Conservation (phyloP, 176 grass and related monocot species). For the Microstegium vimineum region DNA sequence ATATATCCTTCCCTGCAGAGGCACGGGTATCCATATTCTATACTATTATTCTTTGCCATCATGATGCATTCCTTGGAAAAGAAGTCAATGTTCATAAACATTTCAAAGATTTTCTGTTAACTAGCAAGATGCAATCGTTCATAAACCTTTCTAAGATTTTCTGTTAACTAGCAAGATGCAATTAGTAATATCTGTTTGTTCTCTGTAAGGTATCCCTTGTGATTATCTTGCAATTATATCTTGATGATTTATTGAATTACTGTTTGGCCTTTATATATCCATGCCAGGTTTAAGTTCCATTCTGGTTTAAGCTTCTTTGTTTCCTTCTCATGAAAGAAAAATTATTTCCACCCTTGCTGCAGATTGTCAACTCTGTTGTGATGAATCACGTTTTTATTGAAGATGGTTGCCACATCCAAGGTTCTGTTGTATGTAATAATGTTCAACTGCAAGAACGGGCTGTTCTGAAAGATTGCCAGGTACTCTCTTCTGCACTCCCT, state of each 20-base stretch:
- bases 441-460: conserved; percentile 95
- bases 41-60: background rate
- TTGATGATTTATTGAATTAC: background rate
- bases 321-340: background rate
- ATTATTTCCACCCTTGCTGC: background rate
- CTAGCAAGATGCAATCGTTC: background rate
- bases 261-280: background rate
- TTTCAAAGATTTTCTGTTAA: background rate
- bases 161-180: background rate
- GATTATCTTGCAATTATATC: background rate
- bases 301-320: background rate
- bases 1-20: background rate
- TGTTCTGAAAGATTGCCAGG: conserved; percentile 96
- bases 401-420: conserved; percentile 91
- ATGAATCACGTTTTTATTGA: conserved; percentile 97
- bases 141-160: background rate
- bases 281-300: background rate
- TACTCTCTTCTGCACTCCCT: conserved; percentile 14
- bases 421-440: conserved; percentile 91
- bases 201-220: background rate
- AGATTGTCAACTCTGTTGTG: conserved; percentile 96
- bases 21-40: background rate
- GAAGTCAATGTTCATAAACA: background rate
- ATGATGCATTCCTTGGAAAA: background rate
- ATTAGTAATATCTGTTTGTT: conserved; percentile 1